These are phyloP conservation scores for Marsdenia floribunda DNA, from an alignment of 257 asterid species.

Conservation along the genomic window DNA sequence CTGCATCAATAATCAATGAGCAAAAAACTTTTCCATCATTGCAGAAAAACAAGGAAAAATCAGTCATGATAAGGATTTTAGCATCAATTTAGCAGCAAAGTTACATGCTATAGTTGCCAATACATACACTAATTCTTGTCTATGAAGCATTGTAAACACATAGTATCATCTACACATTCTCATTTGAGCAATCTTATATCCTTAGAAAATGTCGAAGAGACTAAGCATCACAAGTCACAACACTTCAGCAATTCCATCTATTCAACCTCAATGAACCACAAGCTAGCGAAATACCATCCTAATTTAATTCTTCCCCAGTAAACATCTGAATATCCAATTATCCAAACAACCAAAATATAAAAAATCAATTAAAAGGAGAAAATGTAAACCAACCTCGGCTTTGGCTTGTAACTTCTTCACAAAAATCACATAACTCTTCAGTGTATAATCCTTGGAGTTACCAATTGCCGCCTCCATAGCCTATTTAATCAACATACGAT, in stretches of 20 bases:
- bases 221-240: background rate
- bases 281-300: background rate
- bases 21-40: background rate
- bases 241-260: background rate
- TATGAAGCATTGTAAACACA: background rate
- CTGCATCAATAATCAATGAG: no score
- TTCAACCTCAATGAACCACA: background rate
- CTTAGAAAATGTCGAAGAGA: background rate
- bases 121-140: background rate
- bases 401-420: slow-evolving; percentile 59
- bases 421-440: slow-evolving; percentile 63
- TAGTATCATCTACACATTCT: background rate
- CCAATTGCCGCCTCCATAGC: slow-evolving; percentile 73
- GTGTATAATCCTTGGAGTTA: slow-evolving; percentile 64
- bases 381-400: slow-evolving; percentile 49
- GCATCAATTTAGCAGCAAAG: background rate
- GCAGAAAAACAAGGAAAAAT: background rate
- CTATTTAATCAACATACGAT: slow-evolving; percentile 26
- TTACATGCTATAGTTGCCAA: background rate
- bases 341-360: background rate
- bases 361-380: background rate
- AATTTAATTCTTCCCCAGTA: background rate
- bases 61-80: background rate
- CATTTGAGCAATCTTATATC: background rate
- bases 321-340: background rate